Base-by-base conservation (phyloP, 225 moss, liverwort and hornwort genomes). In the Takakia lepidozioides region DNA sequence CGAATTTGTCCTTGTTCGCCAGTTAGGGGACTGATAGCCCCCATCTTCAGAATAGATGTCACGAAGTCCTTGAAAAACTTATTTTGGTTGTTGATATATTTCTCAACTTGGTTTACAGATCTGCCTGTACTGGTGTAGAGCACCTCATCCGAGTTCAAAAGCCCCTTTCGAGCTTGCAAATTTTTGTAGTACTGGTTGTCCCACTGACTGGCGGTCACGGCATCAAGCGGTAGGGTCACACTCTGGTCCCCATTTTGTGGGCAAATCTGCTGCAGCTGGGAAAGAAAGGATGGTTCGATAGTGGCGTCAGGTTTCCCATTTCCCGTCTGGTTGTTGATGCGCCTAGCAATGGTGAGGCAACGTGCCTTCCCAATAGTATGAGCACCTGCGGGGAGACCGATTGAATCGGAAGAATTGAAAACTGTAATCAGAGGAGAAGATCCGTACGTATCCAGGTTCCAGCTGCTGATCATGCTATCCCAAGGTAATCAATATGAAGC, bases 151-250 rank as follows among this genome's bases (percentile, higher is more conserved):
- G 90, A 86, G 62, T 75, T 75, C 42, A 91, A 41, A 48, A 84
- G 23, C 28, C 86, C 86, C 0, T 64, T 50, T 1, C 52, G 24
- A 5, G 38, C 9, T 11, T 64, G 10, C 3, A 86, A 65, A 24
- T 86, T 74, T 43, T 70, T 66, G 49, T 29, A 91, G 23, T 91
- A 91, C 14, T 52, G 58, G 55, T 78, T 91, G 68, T 91, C 90
- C n/a, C 86, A 91, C 0, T 2, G 35, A 0, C 49, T 28, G 1
- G 65, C 59, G 22, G 83, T 80, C 11, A 52, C 23, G 1, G 47
- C 16, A 64, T 90, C 89, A 2, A 89, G 69, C 28, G 54, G 3
- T 0, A 72, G 39, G 18, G 78, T 78, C 16, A 57, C 43, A 37
- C 38, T 67, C 0, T 8, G 9, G 57, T 63, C 34, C 10, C 72